Evolutionary conservation across 441 rosid genomes (phyloP).

Genomic region (Euphorbia celastroides): DNA sequence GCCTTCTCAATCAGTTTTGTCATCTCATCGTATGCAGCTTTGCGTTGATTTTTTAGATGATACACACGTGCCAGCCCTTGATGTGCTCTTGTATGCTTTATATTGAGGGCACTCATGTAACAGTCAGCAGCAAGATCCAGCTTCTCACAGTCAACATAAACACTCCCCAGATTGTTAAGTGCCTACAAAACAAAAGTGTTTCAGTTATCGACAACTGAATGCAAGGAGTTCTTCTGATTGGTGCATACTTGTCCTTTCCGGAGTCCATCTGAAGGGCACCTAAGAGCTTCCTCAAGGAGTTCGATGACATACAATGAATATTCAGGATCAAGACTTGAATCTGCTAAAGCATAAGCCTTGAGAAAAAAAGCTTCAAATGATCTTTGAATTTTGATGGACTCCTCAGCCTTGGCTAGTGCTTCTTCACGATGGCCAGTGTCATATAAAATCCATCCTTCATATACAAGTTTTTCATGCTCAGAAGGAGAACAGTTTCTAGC

Average conservation of each 20-base stretch:
- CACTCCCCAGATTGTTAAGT: constrained; percentile 83
- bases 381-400: constrained; percentile 75
- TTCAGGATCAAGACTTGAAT: constrained; percentile 61
- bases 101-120: constrained; percentile 80
- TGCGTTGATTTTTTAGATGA: constrained; percentile 71
- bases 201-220: constrained; percentile 4
- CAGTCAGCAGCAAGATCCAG: constrained; percentile 91
- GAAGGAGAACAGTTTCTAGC: constrained; percentile 82
- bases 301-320: constrained; percentile 68
- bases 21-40: constrained; percentile 95
- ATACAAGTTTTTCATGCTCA: constrained; percentile 85
- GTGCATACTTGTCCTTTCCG: constrained; percentile 91
- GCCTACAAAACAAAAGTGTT: constrained; percentile 47
- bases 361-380: constrained; percentile 98
- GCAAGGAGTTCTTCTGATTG: constrained; percentile 3
- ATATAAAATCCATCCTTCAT: constrained; percentile 95
- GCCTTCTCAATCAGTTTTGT: constrained; percentile 92
- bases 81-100: constrained; percentile 96
- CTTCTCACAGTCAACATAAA: constrained; percentile 82
- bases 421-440: constrained; percentile 96
- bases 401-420: constrained; percentile 91
- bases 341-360: constrained; percentile 88
- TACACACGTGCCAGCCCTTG: constrained; percentile 95
- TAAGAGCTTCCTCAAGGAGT: constrained; percentile 89
- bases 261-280: constrained; percentile 98